phyloP scores from a whole-genome alignment of 805 yeast genomes.

The Phaffomyces opuntiae region DNA sequence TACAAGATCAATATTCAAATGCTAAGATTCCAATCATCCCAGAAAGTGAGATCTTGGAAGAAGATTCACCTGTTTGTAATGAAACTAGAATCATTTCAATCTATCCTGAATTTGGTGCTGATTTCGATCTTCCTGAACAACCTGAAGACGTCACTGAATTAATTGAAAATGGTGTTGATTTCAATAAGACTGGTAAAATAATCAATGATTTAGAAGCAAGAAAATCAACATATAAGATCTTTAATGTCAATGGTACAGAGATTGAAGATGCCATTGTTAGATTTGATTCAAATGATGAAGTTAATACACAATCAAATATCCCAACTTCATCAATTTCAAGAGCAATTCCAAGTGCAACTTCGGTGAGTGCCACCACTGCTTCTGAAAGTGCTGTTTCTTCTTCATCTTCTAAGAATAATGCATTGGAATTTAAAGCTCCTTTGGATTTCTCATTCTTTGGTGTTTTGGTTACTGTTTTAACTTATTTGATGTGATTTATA shows the following conservation, averaged over 20 bases:
- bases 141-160: slow-evolving; percentile 36
- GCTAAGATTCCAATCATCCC: slow-evolving; percentile 31
- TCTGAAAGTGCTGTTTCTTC: slow-evolving; percentile 17
- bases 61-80: slow-evolving; percentile 33
- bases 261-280: slow-evolving; percentile 31
- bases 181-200: slow-evolving; percentile 38
- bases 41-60: slow-evolving; percentile 29
- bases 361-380: slow-evolving; percentile 1
- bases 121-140: slow-evolving; percentile 41
- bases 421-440: slow-evolving; percentile 1
- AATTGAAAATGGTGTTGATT: slow-evolving; percentile 42
- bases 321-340: slow-evolving; percentile 12
- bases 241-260: slow-evolving; percentile 28
- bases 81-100: slow-evolving; percentile 27
- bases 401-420: slow-evolving; percentile 10
- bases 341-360: slow-evolving; percentile 14
- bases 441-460: slow-evolving; percentile 22
- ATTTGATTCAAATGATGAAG: slow-evolving; percentile 28
- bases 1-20: slow-evolving; percentile 35
- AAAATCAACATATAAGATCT: slow-evolving; percentile 33
- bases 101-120: slow-evolving; percentile 37
- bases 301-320: slow-evolving; percentile 27
- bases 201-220: slow-evolving; percentile 31
- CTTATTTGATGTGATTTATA: slow-evolving; percentile 30
- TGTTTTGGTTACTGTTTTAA: slow-evolving; percentile 27